phyloP scores from a whole-genome alignment of 176 grass and related monocot genomes.

The Zea mays region DNA sequence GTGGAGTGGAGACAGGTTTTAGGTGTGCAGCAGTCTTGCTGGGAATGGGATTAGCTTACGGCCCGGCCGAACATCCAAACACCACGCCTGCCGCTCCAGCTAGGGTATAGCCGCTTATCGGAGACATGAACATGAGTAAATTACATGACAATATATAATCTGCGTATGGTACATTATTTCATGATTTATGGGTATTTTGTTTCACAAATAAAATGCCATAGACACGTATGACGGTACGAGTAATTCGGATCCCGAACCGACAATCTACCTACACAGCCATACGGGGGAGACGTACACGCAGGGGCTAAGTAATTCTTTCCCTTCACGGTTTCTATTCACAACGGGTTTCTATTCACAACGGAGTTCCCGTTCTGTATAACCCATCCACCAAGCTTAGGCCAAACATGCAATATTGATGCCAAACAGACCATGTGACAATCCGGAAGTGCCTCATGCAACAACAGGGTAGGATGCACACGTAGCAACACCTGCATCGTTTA shows the following conservation, averaged over 20 bases:
- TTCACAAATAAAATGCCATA: conserved; percentile 20
- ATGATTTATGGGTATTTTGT: conserved; percentile 7
- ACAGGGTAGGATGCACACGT: conserved; percentile 83
- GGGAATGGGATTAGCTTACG: no score
- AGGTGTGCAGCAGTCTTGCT: no score
- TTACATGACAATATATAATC: no score
- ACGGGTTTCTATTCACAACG: conserved; percentile 44
- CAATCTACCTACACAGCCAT: conserved; percentile 35
- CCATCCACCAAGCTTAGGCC: conserved; percentile 37
- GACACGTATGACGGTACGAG: conserved; percentile 5
- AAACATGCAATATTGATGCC: conserved; percentile 41
- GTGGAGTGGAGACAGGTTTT: no score
- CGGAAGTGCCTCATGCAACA: conserved; percentile 32
- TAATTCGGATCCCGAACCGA: background rate
- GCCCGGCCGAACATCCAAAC: no score
- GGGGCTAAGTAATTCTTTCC: conserved; percentile 15
- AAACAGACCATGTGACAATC: background rate
- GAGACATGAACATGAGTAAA: no score
- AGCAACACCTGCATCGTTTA: conserved; percentile 60
- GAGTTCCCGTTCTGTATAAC: conserved; percentile 17
- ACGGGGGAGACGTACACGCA: conserved; percentile 37
- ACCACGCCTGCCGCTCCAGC: no score
- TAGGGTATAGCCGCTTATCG: no score
- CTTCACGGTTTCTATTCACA: no score
- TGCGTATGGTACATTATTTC: background rate